Evolutionary conservation across 2,329 filamentous ascomycete species (phyloP).

Genomic region (Fusarium fujikuroi): DNA sequence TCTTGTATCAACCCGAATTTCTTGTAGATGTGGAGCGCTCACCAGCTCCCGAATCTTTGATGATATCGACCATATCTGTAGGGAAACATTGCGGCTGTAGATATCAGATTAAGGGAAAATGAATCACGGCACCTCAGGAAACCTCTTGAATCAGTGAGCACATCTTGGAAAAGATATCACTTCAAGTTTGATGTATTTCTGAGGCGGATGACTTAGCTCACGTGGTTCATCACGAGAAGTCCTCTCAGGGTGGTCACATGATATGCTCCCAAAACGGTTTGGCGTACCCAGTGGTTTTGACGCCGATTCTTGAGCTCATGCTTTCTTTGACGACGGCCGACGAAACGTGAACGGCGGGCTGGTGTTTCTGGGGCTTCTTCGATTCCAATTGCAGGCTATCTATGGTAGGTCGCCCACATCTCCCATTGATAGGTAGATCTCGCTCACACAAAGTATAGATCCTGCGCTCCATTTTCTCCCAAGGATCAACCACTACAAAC

Average conservation of each 20-base stretch:
- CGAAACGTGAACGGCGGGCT: conserved; percentile 26
- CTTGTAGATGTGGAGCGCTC: background rate
- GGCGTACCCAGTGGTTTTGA: conserved; percentile 32
- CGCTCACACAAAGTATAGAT: conserved; percentile 21
- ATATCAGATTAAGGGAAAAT: background rate
- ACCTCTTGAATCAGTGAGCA: background rate
- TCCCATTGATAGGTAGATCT: background rate
- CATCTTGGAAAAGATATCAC: background rate
- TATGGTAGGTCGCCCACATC: background rate
- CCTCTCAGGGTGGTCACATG: background rate
- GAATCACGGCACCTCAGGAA: background rate
- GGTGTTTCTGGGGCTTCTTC: conserved; percentile 7
- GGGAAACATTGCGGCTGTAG: background rate
- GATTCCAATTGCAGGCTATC: conserved; percentile 1
- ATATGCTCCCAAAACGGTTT: conserved; percentile 13
- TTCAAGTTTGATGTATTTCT: background rate
- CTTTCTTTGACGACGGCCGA: conserved; percentile 28
- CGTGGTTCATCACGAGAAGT: background rate
- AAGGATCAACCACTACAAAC: background rate
- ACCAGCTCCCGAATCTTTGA: background rate
- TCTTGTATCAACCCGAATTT: background rate
- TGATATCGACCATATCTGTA: background rate
- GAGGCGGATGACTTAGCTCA: background rate
- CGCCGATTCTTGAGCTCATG: conserved; percentile 17
- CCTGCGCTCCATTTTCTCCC: conserved; percentile 14